Base-by-base conservation (phyloP, 2,329 filamentous ascomycete species). In the Blastomyces percursus region DNA sequence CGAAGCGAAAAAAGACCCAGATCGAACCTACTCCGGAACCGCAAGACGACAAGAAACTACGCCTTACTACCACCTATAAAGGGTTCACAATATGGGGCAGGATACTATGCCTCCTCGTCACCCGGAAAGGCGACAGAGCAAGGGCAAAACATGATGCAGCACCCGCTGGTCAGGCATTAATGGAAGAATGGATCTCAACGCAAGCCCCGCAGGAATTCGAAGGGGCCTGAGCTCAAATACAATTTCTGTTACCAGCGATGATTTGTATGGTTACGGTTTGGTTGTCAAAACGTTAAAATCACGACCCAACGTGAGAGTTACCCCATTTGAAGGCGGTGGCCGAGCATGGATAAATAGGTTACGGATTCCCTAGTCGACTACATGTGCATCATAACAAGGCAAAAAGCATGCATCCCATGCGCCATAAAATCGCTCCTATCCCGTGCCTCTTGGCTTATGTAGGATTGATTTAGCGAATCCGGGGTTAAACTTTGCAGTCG, bases 21-120 rank as follows among this genome's bases (percentile, higher is more conserved):
- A 21, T 48, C 7, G 74, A 64, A 66, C 70, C 63, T 16, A 44
- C 35, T 9, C 60, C 75, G 63, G 77, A 76, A 65, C 77, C 79
- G 32, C 83, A 59, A 74, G 89, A 96, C 71, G 95, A 96, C 77
- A 96, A 99, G 79, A 97, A 96, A 74, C 78, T 96, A 69, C 84
- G 83, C 24, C 84, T 96, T 79, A 87, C 88, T 65, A 94, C 93
- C 32, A 87, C 86, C 16, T 99, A 97, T 76, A 91, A 97, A 70
- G 93, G 94, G 9, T 97, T 97, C 76, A 90, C 88, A 69, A 96
- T 99, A 71, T 96, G 96, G 76, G 91, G 94, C 12, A 88, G 91
- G 68, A 91, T 96, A 56, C 80, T 99, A 32, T 97, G 92, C 75
- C 81, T 99, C 63, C 88, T 99, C 9, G 87, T 99, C 74, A 89